Conservation (phyloP, 2,329 filamentous ascomycete genomes). For the Fusarium sp. region DNA sequence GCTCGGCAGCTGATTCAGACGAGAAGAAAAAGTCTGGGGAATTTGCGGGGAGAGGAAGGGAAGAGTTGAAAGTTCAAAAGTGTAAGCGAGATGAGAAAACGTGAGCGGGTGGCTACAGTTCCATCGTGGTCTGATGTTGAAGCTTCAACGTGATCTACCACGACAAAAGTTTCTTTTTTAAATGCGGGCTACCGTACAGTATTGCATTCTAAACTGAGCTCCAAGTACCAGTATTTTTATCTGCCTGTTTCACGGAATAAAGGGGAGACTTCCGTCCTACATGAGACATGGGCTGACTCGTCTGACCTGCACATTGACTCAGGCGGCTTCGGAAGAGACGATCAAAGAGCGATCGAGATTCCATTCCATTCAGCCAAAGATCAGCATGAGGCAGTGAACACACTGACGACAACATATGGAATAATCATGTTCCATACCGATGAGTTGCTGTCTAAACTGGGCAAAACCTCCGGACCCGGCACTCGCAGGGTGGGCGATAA, state of each 20-base stretch:
- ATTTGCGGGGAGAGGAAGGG: constrained; percentile 26
- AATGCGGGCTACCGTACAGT: neutral
- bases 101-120: constrained; percentile 1
- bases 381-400: neutral
- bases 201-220: neutral
- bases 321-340: constrained; percentile 10
- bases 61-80: neutral
- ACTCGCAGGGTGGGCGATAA: neutral
- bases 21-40: constrained; percentile 30
- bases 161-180: constrained; percentile 2
- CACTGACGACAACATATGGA: neutral
- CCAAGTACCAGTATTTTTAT: neutral
- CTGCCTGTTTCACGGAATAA: neutral
- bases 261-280: constrained; percentile 6
- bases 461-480: neutral
- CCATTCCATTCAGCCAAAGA: neutral
- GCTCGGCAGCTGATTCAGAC: constrained; percentile 34
- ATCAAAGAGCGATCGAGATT: constrained; percentile 35
- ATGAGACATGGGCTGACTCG: constrained; percentile 29
- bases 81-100: neutral
- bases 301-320: neutral
- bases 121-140: constrained; percentile 14
- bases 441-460: neutral
- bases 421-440: neutral
- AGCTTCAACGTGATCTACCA: constrained; percentile 14